Percentiles rank a stretch among this genome's conserved stretches.
Conservation (phyloP, 345 rosid genomes). For the Raphanus sativus region DNA sequence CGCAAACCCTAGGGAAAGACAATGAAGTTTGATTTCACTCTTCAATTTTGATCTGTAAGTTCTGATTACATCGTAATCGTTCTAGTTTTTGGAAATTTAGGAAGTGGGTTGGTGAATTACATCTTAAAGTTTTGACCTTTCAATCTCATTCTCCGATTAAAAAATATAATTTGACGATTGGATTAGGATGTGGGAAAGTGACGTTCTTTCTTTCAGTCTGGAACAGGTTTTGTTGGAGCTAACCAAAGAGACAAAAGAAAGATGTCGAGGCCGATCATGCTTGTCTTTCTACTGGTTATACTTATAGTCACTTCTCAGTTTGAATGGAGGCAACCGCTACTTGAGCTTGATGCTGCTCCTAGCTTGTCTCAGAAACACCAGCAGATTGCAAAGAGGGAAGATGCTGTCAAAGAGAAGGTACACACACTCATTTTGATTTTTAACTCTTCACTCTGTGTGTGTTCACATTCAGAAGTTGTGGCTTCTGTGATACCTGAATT, state of each 20-base stretch:
- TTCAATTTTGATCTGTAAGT: constrained; percentile 47
- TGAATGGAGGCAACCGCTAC: constrained; percentile 89
- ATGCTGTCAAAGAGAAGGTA: constrained; percentile 82
- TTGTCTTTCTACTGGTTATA: constrained; percentile 68
- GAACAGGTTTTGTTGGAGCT: constrained; percentile 47
- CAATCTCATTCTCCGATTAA: not conserved
- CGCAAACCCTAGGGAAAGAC: constrained; percentile 18
- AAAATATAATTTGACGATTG: not conserved
- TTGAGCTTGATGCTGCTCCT: constrained; percentile 60
- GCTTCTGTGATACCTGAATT: not conserved
- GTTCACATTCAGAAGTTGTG: too few species aligned
- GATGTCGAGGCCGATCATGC: constrained; percentile 81
- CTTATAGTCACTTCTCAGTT: constrained; percentile 84
- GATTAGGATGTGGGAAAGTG: constrained; percentile 4
- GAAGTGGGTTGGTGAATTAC: not conserved
- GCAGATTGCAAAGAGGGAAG: constrained; percentile 58
- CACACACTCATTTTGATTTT: not conserved
- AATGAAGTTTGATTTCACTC: constrained; percentile 44
- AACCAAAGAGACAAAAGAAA: not conserved
- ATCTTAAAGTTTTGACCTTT: not conserved
- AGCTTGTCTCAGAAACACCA: constrained; percentile 57
- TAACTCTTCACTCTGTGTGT: too few species aligned
- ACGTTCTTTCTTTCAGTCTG: not conserved
- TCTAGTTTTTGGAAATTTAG: not conserved
- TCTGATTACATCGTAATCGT: not conserved